phyloP scores from a whole-genome alignment of 305 asterid species.

The Solanum aculeatissimum region DNA sequence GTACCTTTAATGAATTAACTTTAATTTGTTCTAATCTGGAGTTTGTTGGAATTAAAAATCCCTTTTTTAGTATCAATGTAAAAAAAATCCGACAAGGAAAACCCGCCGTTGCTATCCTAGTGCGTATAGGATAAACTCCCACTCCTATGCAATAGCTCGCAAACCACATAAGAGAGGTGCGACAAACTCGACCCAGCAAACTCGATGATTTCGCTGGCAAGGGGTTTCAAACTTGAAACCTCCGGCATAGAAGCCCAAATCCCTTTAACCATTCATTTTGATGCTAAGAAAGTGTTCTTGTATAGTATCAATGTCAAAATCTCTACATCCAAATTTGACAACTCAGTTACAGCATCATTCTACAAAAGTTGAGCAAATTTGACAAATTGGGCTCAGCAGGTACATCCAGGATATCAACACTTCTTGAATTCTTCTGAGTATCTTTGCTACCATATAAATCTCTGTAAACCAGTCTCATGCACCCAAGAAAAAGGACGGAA shows the following conservation, averaged over 20 bases:
- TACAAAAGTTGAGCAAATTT: neutral
- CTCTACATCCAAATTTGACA: neutral
- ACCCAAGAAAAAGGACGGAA: constrained; percentile 72
- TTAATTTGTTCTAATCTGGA: no score
- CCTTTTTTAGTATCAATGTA: no score
- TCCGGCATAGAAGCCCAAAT: no score
- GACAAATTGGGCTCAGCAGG: neutral
- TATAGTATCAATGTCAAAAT: neutral
- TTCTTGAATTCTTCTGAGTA: neutral
- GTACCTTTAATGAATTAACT: neutral
- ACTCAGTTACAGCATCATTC: neutral
- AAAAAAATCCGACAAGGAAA: no score
- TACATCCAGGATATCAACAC: neutral
- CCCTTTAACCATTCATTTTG: neutral
- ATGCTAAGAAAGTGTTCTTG: neutral
- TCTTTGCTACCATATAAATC: constrained; percentile 66
- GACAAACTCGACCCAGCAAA: no score
- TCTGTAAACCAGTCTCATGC: constrained; percentile 65
- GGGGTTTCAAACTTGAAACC: no score
- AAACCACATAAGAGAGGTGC: no score
- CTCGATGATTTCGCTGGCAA: no score
- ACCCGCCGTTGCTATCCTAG: no score
- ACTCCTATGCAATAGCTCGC: no score
- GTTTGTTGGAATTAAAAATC: no score
- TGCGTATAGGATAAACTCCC: no score